phyloP scores from a whole-genome alignment of 495 filamentous ascomycete genomes.

The Penicillium robsamsonii region DNA sequence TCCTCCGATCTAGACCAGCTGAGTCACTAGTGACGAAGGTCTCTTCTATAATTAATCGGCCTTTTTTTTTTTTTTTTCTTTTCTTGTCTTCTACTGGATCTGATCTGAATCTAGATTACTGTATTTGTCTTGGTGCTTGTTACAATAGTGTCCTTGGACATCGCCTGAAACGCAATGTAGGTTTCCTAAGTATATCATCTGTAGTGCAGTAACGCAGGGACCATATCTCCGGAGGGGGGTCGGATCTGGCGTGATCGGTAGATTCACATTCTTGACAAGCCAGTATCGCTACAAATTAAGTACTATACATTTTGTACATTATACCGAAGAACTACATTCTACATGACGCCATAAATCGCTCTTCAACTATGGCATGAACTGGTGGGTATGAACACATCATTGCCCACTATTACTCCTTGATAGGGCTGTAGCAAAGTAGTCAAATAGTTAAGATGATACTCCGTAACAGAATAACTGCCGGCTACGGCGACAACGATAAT shows the following conservation, averaged over 20 bases:
- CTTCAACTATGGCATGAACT: constrained; percentile 3
- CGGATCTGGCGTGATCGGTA: constrained; percentile 18
- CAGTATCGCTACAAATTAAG: no score
- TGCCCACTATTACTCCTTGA: neutral
- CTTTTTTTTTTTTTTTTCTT: constrained; percentile 4
- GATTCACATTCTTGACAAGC: neutral
- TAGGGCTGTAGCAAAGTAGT: neutral
- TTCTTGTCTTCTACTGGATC: constrained; percentile 4
- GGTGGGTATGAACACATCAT: constrained; percentile 6
- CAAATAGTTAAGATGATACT: neutral
- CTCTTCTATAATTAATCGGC: constrained; percentile 1
- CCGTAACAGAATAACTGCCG: neutral
- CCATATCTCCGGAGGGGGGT: constrained; percentile 22
- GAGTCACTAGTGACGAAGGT: constrained; percentile 11
- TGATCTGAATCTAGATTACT: no score
- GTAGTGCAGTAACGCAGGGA: constrained; percentile 15
- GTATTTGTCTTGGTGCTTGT: no score
- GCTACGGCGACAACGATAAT: constrained; percentile 4
- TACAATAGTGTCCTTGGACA: no score
- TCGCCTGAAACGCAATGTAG: constrained; percentile 7
- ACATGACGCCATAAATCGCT: constrained; percentile 11
- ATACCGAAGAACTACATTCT: neutral
- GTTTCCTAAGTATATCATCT: constrained; percentile 14
- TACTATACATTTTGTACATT: no score
- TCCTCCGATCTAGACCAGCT: constrained; percentile 13